Base-by-base conservation (phyloP, 1,284 basidiomycete species). In the Melampsora americana region DNA sequence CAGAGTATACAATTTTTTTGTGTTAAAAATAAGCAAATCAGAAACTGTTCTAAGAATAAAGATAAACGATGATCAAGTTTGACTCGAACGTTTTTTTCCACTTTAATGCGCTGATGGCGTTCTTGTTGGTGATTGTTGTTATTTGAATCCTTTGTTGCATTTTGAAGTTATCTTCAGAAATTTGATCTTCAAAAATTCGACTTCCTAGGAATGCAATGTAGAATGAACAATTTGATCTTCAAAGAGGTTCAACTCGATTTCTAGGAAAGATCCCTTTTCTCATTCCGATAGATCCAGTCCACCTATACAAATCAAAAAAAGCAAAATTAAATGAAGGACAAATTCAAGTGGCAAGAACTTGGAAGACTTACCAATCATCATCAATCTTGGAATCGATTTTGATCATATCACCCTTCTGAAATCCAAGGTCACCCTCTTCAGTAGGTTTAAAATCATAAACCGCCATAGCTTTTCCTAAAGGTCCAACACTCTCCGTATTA, bases 321-420 rank as follows among this genome's bases (percentile, higher is more conserved):
- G 28, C 20, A 30, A 50, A 71, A 46, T 1, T 18, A 20, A 18
- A 60, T 23, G 50, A 46, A n/a, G n/a, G n/a, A n/a, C n/a, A n/a
- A n/a, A n/a, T n/a, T n/a, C n/a, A 42, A 42, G 2, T 59, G 7
- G 7, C 12, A 53, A n/a, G n/a, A 18, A n/a, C 6, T n/a, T 23
- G 7, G 20, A 20, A 30, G 5, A 81, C 85, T 77, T 79, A 90
- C 92, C 92, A 94, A 78, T 92, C 90, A 81, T 92, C 89, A 23
- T 85, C 88, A 59, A 87, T 91, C 84, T 88, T 90, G 81, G 90
- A 86, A 23, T 88, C 87, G 20, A 95, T 86, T 12, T 85, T 86
- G 73, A 96, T 89, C 20, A 94, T 86, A 78, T 95, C 89, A 0
- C 92, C 92, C 82, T 90, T 92, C n/a, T 84, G 86, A 82, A 96